Conservation (phyloP, 1,284 basidiomycete species). For the Tilletia caries region DNA sequence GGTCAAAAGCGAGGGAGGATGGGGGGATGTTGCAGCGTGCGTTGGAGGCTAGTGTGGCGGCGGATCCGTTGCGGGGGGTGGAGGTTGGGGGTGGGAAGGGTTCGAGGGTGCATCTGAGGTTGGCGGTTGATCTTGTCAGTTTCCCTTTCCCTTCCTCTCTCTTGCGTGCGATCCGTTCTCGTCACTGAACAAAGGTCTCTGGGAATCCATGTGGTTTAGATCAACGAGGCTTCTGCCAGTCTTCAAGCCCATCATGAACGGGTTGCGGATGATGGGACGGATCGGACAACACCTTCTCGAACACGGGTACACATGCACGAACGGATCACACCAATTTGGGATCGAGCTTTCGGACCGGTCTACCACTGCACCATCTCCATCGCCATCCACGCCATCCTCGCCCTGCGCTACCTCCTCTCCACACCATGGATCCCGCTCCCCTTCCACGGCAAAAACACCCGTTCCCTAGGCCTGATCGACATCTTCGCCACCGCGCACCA, state of each 20-base stretch:
- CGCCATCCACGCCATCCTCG: not conserved
- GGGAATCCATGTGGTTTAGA: not conserved
- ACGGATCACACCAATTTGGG: not conserved
- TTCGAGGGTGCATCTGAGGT: not conserved
- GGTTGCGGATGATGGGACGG: not conserved
- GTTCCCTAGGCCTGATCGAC: not conserved
- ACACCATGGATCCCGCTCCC: no score
- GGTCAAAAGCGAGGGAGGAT: slow-evolving; percentile 12
- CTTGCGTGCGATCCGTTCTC: no score
- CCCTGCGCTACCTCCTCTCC: not conserved
- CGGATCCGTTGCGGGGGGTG: slow-evolving; percentile 21
- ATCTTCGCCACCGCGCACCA: slow-evolving; percentile 44
- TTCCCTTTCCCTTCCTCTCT: not conserved
- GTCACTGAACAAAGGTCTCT: no score
- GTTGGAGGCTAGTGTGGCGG: slow-evolving; percentile 26
- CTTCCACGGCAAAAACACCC: not conserved
- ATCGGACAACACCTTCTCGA: not conserved
- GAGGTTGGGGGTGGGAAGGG: no score
- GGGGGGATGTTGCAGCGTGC: slow-evolving; percentile 25
- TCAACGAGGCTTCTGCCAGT: not conserved
- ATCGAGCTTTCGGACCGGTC: not conserved
- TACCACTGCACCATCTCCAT: not conserved
- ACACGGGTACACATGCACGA: not conserved
- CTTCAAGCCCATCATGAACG: not conserved
- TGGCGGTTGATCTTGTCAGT: slow-evolving; percentile 18